Percentiles rank a stretch among this genome's conserved stretches.
These are phyloP conservation scores for Bertia moriformis DNA, from an alignment of 2,329 filamentous ascomycete genomes.

Conservation along the genomic window DNA sequence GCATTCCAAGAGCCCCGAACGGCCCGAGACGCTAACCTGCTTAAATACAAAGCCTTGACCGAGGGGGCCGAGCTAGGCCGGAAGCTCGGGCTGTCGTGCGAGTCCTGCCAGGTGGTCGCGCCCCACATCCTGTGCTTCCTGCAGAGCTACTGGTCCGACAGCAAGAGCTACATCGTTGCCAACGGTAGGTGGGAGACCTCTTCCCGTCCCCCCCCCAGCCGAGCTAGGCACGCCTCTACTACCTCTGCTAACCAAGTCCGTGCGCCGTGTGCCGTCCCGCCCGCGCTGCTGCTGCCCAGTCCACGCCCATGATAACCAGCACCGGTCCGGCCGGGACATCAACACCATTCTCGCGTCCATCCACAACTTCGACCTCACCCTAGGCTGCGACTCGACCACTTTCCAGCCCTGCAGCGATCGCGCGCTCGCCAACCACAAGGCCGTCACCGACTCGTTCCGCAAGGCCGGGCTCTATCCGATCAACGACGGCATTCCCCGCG, in stretches of 20 bases:
- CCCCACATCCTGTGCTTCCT: constrained; percentile 61
- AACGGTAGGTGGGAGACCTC: constrained; percentile 49
- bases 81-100: constrained; percentile 44
- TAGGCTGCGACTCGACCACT: constrained; percentile 51
- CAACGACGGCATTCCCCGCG: constrained; percentile 48
- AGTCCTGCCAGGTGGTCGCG: constrained; percentile 46
- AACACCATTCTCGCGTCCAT: constrained; percentile 57
- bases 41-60: constrained; percentile 32
- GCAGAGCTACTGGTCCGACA: constrained; percentile 55
- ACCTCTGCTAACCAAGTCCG: too few species aligned
- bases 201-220: neutral
- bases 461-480: constrained; percentile 45
- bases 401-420: constrained; percentile 65
- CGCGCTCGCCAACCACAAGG: constrained; percentile 64
- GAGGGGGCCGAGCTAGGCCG: constrained; percentile 54
- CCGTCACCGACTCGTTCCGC: constrained; percentile 62
- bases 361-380: constrained; percentile 53
- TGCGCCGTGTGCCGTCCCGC: too few species aligned
- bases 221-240: neutral
- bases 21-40: too few species aligned
- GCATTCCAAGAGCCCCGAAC: too few species aligned
- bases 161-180: constrained; percentile 44
- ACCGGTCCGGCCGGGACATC: constrained; percentile 52
- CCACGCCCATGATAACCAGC: too few species aligned
- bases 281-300: too few species aligned